Evolutionary conservation across 2,329 filamentous ascomycete genomes (phyloP), one percentile per base, ranked within the genome.

Genomic region (Lachnellula subtilissima): DNA sequence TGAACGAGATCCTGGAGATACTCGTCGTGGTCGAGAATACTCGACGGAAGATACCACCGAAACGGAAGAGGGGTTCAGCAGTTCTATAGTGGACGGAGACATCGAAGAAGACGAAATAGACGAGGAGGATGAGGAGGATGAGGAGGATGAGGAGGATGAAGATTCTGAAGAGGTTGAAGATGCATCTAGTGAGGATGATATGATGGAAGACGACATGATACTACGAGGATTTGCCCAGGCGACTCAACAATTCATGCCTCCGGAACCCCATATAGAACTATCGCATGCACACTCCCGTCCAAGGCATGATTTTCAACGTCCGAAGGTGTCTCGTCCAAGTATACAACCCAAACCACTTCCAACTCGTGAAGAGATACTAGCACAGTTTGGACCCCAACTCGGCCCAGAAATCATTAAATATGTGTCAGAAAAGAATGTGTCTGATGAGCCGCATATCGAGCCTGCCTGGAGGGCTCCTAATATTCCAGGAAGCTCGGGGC

Each of bases 1-100:
- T 72, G 78, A 86, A 69, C 73, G 80, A 61, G 76, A 82, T 73
- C 67, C 71, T 42, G 76, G 78, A 28, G 54, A 70, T 45, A 56
- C 63, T 5, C 37, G 45, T 37, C 54, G 57, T 15, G 49, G 56
- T 5, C 57, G 54, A 42, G 56, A 58, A 2, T 47, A 58, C 14
- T 28, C 56, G 35, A 58, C 48, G 28, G 64, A 61, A 28, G 55
- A 63, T 32, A 60, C 59, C 5, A 58, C 57, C 25, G 64, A 64
- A 28, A 45, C 57, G 11, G 60, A 61, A 12, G 57, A 62, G 14
- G 46, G 50, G 19, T 52, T 51, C 9, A 56, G 15, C 15, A 59
- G 49, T 39, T 51, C 49, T 23, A 52, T 23, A 11, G 17, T 58
- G 1, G 64, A 61, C 5, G 62, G 61, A 17, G 57, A 54, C 5